A percentile compares a stretch with the other conserved stretches of the same genome.
phyloP scores from a whole-genome alignment of 805 yeast genomes.

The Candida dajiaensis region DNA sequence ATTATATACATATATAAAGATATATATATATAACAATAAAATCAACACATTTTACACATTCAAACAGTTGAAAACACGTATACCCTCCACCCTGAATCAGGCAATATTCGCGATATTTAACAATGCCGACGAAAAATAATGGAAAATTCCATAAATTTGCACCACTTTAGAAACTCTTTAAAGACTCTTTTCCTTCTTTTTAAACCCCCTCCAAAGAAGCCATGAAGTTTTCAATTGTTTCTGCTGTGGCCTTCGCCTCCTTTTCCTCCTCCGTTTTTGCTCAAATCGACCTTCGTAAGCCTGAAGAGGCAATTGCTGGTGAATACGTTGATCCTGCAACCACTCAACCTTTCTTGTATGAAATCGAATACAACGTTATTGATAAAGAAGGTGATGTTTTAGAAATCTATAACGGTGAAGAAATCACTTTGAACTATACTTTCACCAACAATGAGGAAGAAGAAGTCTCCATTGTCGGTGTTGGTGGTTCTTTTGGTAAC shows the following conservation, averaged over 20 bases:
- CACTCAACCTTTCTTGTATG: slow-evolving; percentile 38
- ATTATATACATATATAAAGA: slow-evolving; percentile 10
- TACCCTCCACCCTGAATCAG: not conserved
- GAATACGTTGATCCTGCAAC: slow-evolving; percentile 19
- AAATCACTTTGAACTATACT: slow-evolving; percentile 43
- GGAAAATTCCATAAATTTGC: too few species aligned
- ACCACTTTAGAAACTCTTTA: too few species aligned
- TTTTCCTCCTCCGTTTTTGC: slow-evolving; percentile 8
- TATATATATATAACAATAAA: too few species aligned
- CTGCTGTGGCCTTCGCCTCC: slow-evolving; percentile 11
- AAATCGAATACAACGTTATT: slow-evolving; percentile 42
- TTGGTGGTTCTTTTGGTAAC: slow-evolving; percentile 59
- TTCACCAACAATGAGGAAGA: slow-evolving; percentile 48
- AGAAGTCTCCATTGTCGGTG: slow-evolving; percentile 52
- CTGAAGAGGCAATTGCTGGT: slow-evolving; percentile 10
- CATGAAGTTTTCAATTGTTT: slow-evolving; percentile 17
- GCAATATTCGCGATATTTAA: not conserved
- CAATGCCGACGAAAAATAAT: not conserved
- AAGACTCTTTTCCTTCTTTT: too few species aligned
- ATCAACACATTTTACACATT: too few species aligned
- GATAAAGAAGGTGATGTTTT: slow-evolving; percentile 33
- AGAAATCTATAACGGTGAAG: slow-evolving; percentile 47
- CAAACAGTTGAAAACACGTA: too few species aligned
- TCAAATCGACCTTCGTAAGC: slow-evolving; percentile 13
- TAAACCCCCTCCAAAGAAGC: too few species aligned